Base-by-base conservation (phyloP, 139 green algal species). In the Picochlorum sp. region DNA sequence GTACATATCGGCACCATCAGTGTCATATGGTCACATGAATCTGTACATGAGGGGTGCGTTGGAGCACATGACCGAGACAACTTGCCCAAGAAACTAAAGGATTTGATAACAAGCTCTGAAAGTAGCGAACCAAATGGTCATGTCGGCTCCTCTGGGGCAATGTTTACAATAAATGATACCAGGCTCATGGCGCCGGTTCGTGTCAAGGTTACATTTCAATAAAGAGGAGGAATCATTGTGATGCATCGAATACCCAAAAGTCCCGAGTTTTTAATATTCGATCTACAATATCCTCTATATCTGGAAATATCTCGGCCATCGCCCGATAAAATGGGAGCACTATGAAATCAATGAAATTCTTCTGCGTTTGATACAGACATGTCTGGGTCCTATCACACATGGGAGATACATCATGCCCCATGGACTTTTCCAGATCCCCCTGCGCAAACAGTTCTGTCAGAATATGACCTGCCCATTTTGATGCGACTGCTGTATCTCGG, bases 121-220 rank as follows among this genome's bases (percentile, higher is more conserved):
- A 58, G 65, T 4, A 30, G 28, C 28, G 28, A 30, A 6, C 28
- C 0, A 30, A 30, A 30, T 30, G 28, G 28, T 30, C 28, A 30
- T 30, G 28, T 30, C 28, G 28, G 28, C 28, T 30, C 28, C 28
- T 30, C 28, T 30, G 28, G 28, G 28, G 72, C 66, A 26, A 49
- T 88, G 4, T 64, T 98, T 3, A 88, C 84, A 2, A 78, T 98
- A 3, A 98, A 98, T 64, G 92, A 98, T 79, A 95, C 92, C 63
- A 86, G 84, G 63, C 76, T 98, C 26, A 54, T 74, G 15, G 71
- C 73, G 1, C 76, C 90, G 1, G 59, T 97, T 62, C 64, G 86
- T 4, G 74, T 96, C 16, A 71, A 30, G 41, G n/a, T 66, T 23
- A 56, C 14, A 26, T 59, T 41, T 41, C 34, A 41, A 41, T 41